Conservation (phyloP, 805 yeast genomes). For the Kuraishia molischiana region DNA sequence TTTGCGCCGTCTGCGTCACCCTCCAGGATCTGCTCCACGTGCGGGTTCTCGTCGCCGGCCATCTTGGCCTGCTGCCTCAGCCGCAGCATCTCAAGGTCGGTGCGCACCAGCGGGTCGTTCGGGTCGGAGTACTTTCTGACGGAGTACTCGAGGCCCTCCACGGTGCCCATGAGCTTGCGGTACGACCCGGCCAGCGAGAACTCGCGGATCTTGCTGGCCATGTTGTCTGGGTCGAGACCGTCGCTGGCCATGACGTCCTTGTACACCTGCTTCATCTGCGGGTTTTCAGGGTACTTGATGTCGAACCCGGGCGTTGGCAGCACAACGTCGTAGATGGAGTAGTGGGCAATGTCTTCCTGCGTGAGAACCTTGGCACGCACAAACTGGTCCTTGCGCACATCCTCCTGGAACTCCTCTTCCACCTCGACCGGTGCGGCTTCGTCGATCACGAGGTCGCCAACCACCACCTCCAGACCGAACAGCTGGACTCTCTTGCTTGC, state of each 20-base stretch:
- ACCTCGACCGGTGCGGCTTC: constrained; percentile 27
- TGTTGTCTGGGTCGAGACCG: constrained; percentile 72
- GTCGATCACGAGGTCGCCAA: constrained; percentile 69
- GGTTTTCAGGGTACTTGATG: constrained; percentile 72
- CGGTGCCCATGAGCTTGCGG: constrained; percentile 61
- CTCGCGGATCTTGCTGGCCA: constrained; percentile 80
- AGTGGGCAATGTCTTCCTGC: constrained; percentile 59
- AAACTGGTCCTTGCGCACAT: constrained; percentile 45
- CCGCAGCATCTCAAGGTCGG: constrained; percentile 59
- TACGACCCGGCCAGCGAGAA: constrained; percentile 91
- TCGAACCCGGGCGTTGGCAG: constrained; percentile 97
- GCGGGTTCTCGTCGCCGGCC: constrained; percentile 6
- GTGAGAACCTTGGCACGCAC: constrained; percentile 70
- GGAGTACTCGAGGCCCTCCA: constrained; percentile 51
- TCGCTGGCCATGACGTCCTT: constrained; percentile 69
- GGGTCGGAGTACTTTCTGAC: constrained; percentile 51
- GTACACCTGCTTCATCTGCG: constrained; percentile 48
- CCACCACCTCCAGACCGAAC: constrained; percentile 61
- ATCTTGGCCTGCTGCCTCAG: constrained; percentile 11
- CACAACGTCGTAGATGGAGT: constrained; percentile 72
- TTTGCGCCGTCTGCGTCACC: constrained; percentile 31
- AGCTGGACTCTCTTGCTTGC: constrained; percentile 67
- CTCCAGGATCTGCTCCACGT: constrained; percentile 16
- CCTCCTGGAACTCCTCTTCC: constrained; percentile 60
- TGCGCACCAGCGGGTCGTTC: constrained; percentile 64